Base-by-base conservation (phyloP, 345 rosid species). In the Raphanus raphanistrum region DNA sequence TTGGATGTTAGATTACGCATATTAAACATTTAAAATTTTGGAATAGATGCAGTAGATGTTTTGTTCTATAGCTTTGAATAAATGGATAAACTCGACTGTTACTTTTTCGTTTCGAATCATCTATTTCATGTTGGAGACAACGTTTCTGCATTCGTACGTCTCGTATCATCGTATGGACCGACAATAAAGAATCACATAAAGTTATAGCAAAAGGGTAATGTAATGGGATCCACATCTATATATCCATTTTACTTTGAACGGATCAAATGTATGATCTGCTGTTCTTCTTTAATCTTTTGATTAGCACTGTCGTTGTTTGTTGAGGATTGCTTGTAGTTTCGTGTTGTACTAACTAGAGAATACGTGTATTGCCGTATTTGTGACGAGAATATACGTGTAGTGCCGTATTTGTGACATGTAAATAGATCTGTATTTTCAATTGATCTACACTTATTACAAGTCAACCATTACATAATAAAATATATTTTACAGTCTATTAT, bases 191-290 rank as follows among this genome's bases (percentile, higher is more conserved):
- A 58, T 58, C 32, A 10, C 63, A 58, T 58, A 58, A 58, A 59
- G 43, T 50, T 27, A 67, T 13, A 67, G 59, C n/a, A 25, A 57
- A 58, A 67, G 68, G 67, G 11, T 58, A 32, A 61, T 48, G 3
- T 60, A 69, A 61, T 68, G 79, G 79, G 74, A 45, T 68, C 74
- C 74, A 68, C 74, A 17, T 29, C 33, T 58, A 28, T 65, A 16
- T 52, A 15, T 52, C 26, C 26, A 52, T 52, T 52, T 16, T 21
- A 4, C 52, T 68, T 68, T 76, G 62, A 75, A 75, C 6, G 3
- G 33, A 58, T 75, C 79, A 66, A 75, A 75, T 29, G 16, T 61
- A 60, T 68, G 38, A 59, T 61, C 68, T 68, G 72, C 58, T 63
- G 25, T 2, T 15, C 11, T 25, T 57, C 15, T 4, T 9, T 2